Evolutionary conservation across 352 stramenopile species (phyloP).

Genomic region (Pythium graminicola): DNA sequence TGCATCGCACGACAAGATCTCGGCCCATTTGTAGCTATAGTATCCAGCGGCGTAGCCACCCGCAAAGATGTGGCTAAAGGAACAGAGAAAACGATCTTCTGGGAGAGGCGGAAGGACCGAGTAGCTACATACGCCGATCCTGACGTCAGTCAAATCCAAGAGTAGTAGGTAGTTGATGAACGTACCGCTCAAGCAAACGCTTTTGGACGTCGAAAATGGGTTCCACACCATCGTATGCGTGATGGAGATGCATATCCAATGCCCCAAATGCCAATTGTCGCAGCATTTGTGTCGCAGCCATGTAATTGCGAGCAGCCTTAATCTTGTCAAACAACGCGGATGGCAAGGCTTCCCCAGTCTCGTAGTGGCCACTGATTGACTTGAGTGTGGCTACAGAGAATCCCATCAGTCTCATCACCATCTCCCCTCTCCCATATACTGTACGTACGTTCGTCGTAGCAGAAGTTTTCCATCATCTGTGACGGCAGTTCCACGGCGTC

Average conservation of each 20-base stretch:
- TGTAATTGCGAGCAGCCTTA: conserved; percentile 92
- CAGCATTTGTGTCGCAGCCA: conserved; percentile 93
- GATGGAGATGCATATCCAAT: conserved; percentile 82
- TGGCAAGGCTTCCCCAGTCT: conserved; percentile 88
- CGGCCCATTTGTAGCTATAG: conserved; percentile 97
- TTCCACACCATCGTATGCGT: conserved; percentile 65
- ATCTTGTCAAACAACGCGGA: conserved; percentile 96
- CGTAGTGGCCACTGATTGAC: conserved; percentile 75
- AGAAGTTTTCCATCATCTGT: conserved; percentile 99
- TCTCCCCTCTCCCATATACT: too few species aligned
- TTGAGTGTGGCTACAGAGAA: conserved; percentile 71
- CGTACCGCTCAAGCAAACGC: conserved; percentile 79
- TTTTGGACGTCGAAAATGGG: conserved; percentile 93
- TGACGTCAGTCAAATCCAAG: background rate
- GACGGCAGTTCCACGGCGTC: conserved; percentile 97
- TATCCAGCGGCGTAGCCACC: conserved; percentile 97
- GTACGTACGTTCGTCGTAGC: conserved; percentile 87
- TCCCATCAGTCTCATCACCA: background rate
- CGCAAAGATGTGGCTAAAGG: conserved; percentile 98
- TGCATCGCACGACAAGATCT: conserved; percentile 96
- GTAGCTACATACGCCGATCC: conserved; percentile 23
- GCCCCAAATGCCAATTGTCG: conserved; percentile 94
- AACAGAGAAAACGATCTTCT: conserved; percentile 97
- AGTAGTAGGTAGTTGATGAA: background rate
- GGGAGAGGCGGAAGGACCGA: conserved; percentile 87